phyloP scores from a whole-genome alignment of 108 stramenopile genomes.

The Nitzschia sp. region DNA sequence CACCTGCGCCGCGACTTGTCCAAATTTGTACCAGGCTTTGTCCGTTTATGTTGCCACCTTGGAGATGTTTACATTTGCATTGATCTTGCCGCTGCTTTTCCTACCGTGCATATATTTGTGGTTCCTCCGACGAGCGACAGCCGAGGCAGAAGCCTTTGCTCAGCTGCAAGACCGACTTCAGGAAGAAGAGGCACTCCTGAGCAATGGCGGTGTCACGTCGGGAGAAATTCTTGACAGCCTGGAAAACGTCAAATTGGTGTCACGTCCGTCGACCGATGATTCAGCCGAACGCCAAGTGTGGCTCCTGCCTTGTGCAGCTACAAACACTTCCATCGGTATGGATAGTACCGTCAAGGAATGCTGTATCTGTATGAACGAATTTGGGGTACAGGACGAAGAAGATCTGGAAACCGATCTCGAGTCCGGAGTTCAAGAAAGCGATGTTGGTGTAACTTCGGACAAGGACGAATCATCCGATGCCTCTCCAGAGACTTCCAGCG shows the following conservation, averaged over 20 bases:
- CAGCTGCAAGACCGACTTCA: slow-evolving; percentile 51
- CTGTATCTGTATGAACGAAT: slow-evolving; percentile 74
- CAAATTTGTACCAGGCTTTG: slow-evolving; percentile 49
- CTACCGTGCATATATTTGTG: slow-evolving; percentile 72
- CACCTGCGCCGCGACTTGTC: slow-evolving; percentile 58
- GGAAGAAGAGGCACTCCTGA: slow-evolving; percentile 44
- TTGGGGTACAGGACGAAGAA: slow-evolving; percentile 29
- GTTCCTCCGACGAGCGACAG: slow-evolving; percentile 52
- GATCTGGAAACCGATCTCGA: slow-evolving; percentile 9
- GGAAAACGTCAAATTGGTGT: slow-evolving; percentile 47
- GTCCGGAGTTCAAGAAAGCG: background rate
- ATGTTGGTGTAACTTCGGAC: background rate
- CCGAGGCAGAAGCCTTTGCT: slow-evolving; percentile 44
- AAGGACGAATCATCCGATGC: background rate
- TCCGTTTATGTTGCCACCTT: slow-evolving; percentile 45
- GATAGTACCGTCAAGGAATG: slow-evolving; percentile 54
- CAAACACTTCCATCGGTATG: background rate
- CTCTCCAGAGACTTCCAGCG: background rate
- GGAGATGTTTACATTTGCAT: slow-evolving; percentile 56
- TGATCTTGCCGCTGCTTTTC: slow-evolving; percentile 64
- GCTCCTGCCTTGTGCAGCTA: slow-evolving; percentile 1
- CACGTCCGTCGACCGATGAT: background rate
- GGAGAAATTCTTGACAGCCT: slow-evolving; percentile 50
- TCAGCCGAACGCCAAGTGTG: slow-evolving; percentile 1
- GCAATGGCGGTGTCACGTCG: slow-evolving; percentile 35